Evolutionary conservation across 2,329 filamentous ascomycete genomes (phyloP), one percentile per base, ranked within the genome.

Genomic region (Monilinia fructigena): DNA sequence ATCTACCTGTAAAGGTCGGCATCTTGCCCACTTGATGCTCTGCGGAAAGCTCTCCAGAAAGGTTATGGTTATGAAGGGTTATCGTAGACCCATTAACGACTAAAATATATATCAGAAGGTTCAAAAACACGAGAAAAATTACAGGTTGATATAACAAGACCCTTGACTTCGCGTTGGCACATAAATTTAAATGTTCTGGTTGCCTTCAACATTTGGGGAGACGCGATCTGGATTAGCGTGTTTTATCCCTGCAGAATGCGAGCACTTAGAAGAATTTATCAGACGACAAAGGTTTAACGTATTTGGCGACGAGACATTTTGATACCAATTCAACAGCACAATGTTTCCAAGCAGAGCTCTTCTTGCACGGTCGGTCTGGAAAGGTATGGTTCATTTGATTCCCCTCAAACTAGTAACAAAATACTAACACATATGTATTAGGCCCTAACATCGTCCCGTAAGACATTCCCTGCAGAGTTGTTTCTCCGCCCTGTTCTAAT

Each of bases 401-500:
- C 16, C 48, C 18, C 26, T 3, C 26, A 53, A 42, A 40, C 47
- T 55, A 65, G 69, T 26, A 48, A 59, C 16, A 10, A 14, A 1
- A 26, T 35, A 54, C 48, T 63, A 47, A 62, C 66, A 68, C 73
- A 78, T 71, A 78, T 56, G 55, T 3, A 59, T 48, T 38, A 90
- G 88, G 88, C 66, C 88, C 88, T 63, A 87, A 89, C 72, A 88
- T 90, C 72, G 86, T 90, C 67, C 87, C 87, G 88, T 90, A 86
- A 79, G 86, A 55, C 10, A 47, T 53, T 55, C 63, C 54, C 45
- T 23, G 42, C 55, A 63, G 40, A 52, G 40, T 42, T 42, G 40
- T 42, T 65, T 63, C 54, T 63, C 54, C 47, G 71, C 45, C 38
- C 67, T 72, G n/a, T 71, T 71, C 67, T 78, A 79, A 72, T 75